These are phyloP conservation scores for Trichaptum fuscoviolaceum DNA, from an alignment of 768 basidiomycete genomes.

Conservation along the genomic window DNA sequence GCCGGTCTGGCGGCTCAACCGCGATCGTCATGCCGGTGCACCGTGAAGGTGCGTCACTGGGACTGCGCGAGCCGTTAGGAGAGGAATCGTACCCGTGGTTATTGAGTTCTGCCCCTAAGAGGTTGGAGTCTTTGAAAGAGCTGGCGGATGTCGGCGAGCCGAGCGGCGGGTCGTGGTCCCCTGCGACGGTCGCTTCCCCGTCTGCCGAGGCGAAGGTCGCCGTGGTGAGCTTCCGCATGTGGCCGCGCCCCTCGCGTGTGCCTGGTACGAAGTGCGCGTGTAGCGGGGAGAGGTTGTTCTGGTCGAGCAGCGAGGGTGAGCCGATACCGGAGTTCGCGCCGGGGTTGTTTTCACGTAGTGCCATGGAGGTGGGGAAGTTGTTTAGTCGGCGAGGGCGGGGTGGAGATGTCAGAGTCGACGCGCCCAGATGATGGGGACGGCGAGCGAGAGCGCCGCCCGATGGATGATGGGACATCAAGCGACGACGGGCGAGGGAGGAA, in stretches of 20 bases:
- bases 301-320: constrained; percentile 46
- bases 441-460: constrained; percentile 19
- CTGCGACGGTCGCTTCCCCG: constrained; percentile 17
- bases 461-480: constrained; percentile 20
- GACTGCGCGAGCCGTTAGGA: constrained; percentile 23
- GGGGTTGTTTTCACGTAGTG: too few relatives aligned
- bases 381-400: too few relatives aligned
- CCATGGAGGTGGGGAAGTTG: too few relatives aligned
- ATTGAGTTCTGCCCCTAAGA: too few relatives aligned
- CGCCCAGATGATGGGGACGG: too few relatives aligned
- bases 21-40: constrained; percentile 29
- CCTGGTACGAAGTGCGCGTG: constrained; percentile 20
- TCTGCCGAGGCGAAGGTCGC: constrained; percentile 46
- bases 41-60: too few relatives aligned
- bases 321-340: too few relatives aligned
- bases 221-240: constrained; percentile 52
- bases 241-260: constrained; percentile 22
- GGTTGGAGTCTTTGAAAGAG: too few relatives aligned
- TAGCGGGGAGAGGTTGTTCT: constrained; percentile 16
- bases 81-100: constrained; percentile 9
- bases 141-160: constrained; percentile 21
- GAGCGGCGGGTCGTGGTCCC: constrained; percentile 33
- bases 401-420: too few relatives aligned
- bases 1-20: too few relatives aligned
- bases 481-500: too few relatives aligned